Evolutionary conservation across 495 filamentous ascomycete genomes (phyloP).

Genomic region (Chaetomium fimeti): DNA sequence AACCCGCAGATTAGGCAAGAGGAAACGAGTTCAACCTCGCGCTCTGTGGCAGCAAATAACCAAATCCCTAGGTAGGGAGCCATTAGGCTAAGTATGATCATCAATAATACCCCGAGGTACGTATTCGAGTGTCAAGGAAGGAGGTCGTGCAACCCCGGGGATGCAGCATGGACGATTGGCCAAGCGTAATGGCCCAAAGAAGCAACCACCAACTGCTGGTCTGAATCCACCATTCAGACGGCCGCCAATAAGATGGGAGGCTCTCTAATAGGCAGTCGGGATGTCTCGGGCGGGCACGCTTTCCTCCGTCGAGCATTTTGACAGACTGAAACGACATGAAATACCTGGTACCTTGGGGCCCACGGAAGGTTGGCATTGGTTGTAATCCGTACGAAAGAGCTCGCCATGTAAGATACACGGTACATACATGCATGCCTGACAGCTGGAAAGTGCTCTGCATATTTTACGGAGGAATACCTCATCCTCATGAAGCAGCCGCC

Average conservation of each 20-base stretch:
- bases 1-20: not conserved
- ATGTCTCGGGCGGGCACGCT: constrained; percentile 1
- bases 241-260: not conserved
- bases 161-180: not conserved
- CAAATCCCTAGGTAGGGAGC: no score
- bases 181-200: not conserved
- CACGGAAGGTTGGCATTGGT: not conserved
- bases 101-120: no score
- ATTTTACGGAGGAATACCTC: no score
- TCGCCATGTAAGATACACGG: no score
- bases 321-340: no score
- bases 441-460: no score
- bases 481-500: no score
- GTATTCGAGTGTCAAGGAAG: not conserved
- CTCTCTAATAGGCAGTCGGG: not conserved
- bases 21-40: not conserved
- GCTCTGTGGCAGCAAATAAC: no score
- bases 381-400: not conserved
- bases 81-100: no score
- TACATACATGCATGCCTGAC: no score
- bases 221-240: not conserved
- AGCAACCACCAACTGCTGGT: not conserved
- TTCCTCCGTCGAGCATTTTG: not conserved
- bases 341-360: no score
- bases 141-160: not conserved